Base-by-base conservation (phyloP, 1,139 yeast species). In the Blastobotrys raffinosifermentans region DNA sequence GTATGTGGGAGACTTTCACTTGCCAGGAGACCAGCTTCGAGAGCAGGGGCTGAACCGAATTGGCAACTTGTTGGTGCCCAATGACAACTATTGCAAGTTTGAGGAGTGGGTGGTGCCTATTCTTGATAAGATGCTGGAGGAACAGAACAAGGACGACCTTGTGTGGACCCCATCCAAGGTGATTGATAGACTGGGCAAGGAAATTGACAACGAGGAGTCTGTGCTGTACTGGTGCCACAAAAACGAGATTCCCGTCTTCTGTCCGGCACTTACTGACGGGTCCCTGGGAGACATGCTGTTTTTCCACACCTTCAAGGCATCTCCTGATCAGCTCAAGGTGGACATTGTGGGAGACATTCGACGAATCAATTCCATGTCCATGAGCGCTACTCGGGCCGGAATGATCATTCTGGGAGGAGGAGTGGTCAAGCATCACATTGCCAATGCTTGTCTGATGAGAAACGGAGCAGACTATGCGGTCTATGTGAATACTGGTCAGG, bases 391-490 rank as follows among this genome's bases (percentile, higher is more conserved):
- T 25, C 75, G 70, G 48, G 96, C 99, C 2, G 97, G 98, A 46
- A 91, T 91, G 96, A 69, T 91, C 41, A 81, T 91, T 46, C 73
- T 91, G 38, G 99, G 99, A 38, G 98, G 98, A 54, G 99, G 99
- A 27, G 68, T 91, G 44, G 77, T 91, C 54, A 91, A 91, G 67
- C 99, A 91, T 61, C 99, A 91, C 59, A 91, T 91, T 51, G 89
- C 95, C 57, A 91, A 91, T 59, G 98, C 99, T 4, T 89, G 97
- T 61, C 71, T 91, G 54, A 91, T 91, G 99, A 80, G 99, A 70
- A 93, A 91, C 54, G 99, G 99, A 51, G 98, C 99, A 16, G 99
- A 91, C 60, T 86, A 80, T 57, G 97, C 98, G 3, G 96, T 91
- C 14, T 91, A 77, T 63, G 89, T 91, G 60, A 93, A 93, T 64